phyloP scores from a whole-genome alignment of 2,329 filamentous ascomycete species.

The Ploettnerulaceae sp. region DNA sequence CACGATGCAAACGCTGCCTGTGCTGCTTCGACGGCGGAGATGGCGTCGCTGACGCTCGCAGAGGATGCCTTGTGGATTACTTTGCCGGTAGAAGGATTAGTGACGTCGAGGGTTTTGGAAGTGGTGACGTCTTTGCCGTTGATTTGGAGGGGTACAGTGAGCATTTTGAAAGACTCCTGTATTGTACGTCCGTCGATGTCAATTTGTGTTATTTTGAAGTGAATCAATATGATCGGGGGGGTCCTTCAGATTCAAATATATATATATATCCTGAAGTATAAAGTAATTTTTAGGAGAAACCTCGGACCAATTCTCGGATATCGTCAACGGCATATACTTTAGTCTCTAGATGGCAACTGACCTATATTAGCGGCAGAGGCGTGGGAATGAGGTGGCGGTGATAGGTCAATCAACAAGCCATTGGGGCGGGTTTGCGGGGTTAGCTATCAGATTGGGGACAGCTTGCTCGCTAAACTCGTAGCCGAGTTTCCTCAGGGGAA shows the following conservation, averaged over 20 bases:
- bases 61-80: conserved; percentile 22
- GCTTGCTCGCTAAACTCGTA: too few relatives aligned
- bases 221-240: too few relatives aligned
- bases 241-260: too few relatives aligned
- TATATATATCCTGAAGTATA: too few relatives aligned
- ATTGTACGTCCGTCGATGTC: too few relatives aligned
- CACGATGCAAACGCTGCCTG: conserved; percentile 53
- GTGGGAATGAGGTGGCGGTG: neutral
- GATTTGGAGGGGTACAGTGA: conserved; percentile 43
- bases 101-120: conserved; percentile 42
- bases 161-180: too few relatives aligned
- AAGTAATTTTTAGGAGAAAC: too few relatives aligned
- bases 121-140: conserved; percentile 43
- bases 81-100: conserved; percentile 45
- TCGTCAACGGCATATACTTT: conserved; percentile 2
- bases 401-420: neutral
- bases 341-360: neutral
- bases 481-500: neutral
- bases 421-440: neutral
- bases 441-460: too few relatives aligned
- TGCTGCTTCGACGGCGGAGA: conserved; percentile 49
- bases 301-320: too few relatives aligned
- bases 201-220: too few relatives aligned
- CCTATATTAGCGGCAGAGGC: neutral
- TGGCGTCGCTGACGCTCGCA: conserved; percentile 41